Conservation (phyloP, 169 alveolate species). For the Cryptosporidium meleagridis region DNA sequence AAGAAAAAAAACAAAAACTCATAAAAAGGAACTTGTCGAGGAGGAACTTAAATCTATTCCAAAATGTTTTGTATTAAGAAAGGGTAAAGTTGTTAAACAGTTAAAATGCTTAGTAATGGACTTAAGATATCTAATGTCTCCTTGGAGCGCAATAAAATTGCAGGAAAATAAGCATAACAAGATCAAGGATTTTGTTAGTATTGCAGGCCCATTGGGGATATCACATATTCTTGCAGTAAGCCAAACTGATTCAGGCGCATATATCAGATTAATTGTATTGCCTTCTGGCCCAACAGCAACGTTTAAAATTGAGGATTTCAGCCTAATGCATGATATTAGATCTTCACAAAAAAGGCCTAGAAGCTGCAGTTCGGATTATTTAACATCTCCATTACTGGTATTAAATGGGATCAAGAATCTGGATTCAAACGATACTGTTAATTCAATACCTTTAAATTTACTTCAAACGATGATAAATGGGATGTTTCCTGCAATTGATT, state of each 20-base stretch:
- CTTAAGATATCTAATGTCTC: slow-evolving; percentile 77
- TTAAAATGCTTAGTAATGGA: slow-evolving; percentile 76
- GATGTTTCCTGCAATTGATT: slow-evolving; percentile 76
- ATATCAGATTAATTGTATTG: slow-evolving; percentile 75
- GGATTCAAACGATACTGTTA: not conserved
- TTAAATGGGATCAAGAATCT: slow-evolving; percentile 75
- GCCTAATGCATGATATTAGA: slow-evolving; percentile 77
- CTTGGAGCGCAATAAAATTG: slow-evolving; percentile 74
- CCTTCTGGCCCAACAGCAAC: slow-evolving; percentile 80
- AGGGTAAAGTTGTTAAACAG: slow-evolving; percentile 72
- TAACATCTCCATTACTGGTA: slow-evolving; percentile 76
- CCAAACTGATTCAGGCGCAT: slow-evolving; percentile 77
- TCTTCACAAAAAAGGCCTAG: slow-evolving; percentile 74
- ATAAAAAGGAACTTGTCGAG: slow-evolving; percentile 39
- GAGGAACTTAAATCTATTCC: slow-evolving; percentile 75
- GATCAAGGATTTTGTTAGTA: slow-evolving; percentile 74
- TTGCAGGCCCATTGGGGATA: slow-evolving; percentile 77
- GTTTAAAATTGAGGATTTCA: slow-evolving; percentile 61
- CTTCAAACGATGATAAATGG: slow-evolving; percentile 69
- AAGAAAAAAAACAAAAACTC: slow-evolving; percentile 72
- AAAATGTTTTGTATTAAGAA: slow-evolving; percentile 73
- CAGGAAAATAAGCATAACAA: slow-evolving; percentile 74
- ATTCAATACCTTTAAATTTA: slow-evolving; percentile 45
- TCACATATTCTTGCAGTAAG: slow-evolving; percentile 77
- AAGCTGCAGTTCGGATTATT: slow-evolving; percentile 74